Base-by-base conservation (phyloP, 2,329 filamentous ascomycete species). In the Pseudocercospora eumusae region DNA sequence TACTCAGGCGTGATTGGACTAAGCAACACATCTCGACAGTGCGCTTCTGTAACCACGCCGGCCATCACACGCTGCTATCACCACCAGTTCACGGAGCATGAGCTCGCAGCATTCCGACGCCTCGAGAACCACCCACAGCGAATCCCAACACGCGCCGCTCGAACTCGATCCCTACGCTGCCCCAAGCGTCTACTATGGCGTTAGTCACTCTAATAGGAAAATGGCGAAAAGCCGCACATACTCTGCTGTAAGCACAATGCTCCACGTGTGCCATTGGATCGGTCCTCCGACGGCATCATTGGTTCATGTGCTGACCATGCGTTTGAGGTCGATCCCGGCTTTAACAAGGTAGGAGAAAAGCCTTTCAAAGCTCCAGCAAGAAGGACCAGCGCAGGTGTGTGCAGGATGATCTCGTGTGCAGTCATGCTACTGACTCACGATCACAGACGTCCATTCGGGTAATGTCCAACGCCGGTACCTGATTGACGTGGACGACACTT, bases 401-500 rank as follows among this genome's bases (percentile, higher is more conserved):
- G 13, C 13, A 21, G 15, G 11, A 42, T 10, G 21, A 7, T 27
- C 31, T 10, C 49, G 53, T 52, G 2, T n/a, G 13, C 49, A 11
- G 23, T 13, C 31, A 10, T 33, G 28, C 18, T 15, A 58, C 57
- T 58, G 60, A 63, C 40, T 53, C 33, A 21, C 15, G 15, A 56
- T 13, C 55, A 70, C 68, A 95, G 93, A 96, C 80, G 92, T 93
- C 75, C 81, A 82, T 25, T 49, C 44, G 53, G 84, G 86, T 33
- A 80, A 85, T 55, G 81, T 86, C 54, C 86, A 89, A 60, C 90
- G 91, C 64, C 89, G 88, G 69, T 96, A 96, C 77, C 83, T 96
- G 40, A 87, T 98, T 75, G 86, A 95, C 70, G 93, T 98, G 71
- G 89, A 96, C 54, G 82, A 86, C 21, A 97, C 93, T 0, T 83